Evolutionary conservation across 169 alveolate genomes (phyloP), one percentile per base, ranked within the genome.

Genomic region (Plasmodium gaboni): DNA sequence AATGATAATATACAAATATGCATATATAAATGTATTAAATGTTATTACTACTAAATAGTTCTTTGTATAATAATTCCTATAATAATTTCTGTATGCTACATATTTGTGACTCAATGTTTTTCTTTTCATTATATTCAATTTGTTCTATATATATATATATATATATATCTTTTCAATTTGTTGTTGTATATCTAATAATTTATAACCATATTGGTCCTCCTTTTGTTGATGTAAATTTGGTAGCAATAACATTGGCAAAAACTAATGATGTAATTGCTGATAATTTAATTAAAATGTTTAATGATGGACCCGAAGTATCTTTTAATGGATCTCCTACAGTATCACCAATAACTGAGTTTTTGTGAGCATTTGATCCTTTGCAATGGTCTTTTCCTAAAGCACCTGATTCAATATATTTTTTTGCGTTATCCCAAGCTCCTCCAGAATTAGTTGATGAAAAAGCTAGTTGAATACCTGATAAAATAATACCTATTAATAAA

Each of bases 251-350:
- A 17, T 93, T 74, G 10, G 96, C 97, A 80, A 96, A 95, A 50
- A 95, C 97, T 53, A 95, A 95, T 7, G 97, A 94, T 59, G 95
- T 83, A 73, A 96, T 95, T 28, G 97, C 97, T 38, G 96, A 91
- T 15, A 96, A 95, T 89, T 96, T 96, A 50, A 96, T 88, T 44
- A 95, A 86, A 80, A 96, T 96, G 91, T 95, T 95, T 80, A 96
- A 91, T 24, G 97, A 92, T 13, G 98, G 99, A 24, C 99, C 99
- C 24, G 97, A 93, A 57, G 99, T 97, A 71, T 97, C 99, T 94
- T 98, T 98, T 73, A 98, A 91, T 55, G 99, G 99, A 88, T 97
- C 99, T 24, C 99, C 99, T 69, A 96, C 97, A 90, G 96, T 97
- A 93, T 97, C 98, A 76, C 98, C 99, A 88, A 95, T 94, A 61